Evolutionary conservation across 495 filamentous ascomycete species (phyloP).

Genomic region (Annulohypoxylon bovei): DNA sequence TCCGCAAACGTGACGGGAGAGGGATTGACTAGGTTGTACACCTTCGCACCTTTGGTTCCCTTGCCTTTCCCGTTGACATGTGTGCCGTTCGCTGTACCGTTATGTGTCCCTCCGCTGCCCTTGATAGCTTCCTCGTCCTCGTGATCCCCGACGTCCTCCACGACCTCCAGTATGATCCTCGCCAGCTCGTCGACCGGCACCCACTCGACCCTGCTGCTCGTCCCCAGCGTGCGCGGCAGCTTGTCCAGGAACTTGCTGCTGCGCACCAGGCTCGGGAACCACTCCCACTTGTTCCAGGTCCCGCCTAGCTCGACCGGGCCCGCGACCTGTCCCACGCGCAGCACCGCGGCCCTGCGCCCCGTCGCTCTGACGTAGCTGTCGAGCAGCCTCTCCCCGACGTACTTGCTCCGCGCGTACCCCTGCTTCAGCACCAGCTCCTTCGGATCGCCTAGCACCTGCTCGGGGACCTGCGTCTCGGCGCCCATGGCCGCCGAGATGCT

Average conservation of each 20-base stretch:
- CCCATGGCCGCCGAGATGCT: conserved; percentile 41
- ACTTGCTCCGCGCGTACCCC: conserved; percentile 42
- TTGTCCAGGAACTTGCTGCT: conserved; percentile 32
- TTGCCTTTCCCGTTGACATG: neutral
- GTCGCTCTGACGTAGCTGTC: conserved; percentile 29
- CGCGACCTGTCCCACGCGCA: conserved; percentile 45
- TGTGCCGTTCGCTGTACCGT: neutral
- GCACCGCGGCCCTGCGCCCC: conserved; percentile 26
- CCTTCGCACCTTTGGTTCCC: conserved; percentile 20
- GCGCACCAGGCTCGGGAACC: conserved; percentile 42
- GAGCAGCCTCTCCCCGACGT: conserved; percentile 38
- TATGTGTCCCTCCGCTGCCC: neutral
- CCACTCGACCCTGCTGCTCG: conserved; percentile 41
- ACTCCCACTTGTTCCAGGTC: conserved; percentile 41
- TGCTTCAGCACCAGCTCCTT: conserved; percentile 18
- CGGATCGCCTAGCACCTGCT: conserved; percentile 33
- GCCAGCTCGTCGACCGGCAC: conserved; percentile 41
- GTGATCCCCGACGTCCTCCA: conserved; percentile 22
- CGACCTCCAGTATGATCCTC: conserved; percentile 37
- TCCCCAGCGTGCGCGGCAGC: conserved; percentile 32
- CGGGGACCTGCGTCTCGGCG: conserved; percentile 17
- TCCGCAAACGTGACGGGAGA: conserved; percentile 25
- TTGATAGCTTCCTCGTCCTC: neutral
- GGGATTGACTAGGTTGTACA: conserved; percentile 45
- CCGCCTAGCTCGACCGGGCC: conserved; percentile 36